Conservation (phyloP, 2,329 filamentous ascomycete genomes). For the Colletotrichum tanaceti region DNA sequence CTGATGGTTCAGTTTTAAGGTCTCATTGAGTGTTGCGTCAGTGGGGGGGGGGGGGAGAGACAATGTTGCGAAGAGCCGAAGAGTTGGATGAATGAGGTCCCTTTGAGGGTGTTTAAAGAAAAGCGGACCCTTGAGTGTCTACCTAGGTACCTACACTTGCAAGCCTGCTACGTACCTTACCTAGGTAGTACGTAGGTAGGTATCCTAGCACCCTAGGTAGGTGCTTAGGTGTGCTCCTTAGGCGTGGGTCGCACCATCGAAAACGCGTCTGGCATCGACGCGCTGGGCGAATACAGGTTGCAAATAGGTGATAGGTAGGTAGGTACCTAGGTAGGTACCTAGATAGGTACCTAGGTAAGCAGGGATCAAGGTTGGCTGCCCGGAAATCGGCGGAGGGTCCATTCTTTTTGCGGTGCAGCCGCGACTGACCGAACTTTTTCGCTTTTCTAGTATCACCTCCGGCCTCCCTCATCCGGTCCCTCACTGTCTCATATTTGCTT, state of each 20-base stretch:
- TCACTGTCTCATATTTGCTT: constrained; percentile 25
- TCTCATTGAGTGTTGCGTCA: constrained; percentile 12
- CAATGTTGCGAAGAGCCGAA: constrained; percentile 8
- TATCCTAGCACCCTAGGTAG: too few species aligned
- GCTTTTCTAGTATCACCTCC: not conserved
- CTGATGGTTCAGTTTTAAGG: constrained; percentile 5
- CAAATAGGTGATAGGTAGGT: too few species aligned
- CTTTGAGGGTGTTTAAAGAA: constrained; percentile 14
- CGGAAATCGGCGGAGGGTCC: constrained; percentile 24
- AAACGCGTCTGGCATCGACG: constrained; percentile 37
- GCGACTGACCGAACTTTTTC: constrained; percentile 35
- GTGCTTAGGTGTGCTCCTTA: not conserved
- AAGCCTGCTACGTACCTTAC: too few species aligned
- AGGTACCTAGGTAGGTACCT: too few species aligned
- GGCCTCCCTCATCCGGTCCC: constrained; percentile 7
- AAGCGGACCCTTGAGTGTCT: constrained; percentile 10
- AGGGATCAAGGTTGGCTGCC: constrained; percentile 24
- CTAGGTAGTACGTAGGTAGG: too few species aligned
- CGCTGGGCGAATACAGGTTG: constrained; percentile 23
- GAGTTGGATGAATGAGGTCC: constrained; percentile 4
- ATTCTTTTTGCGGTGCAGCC: constrained; percentile 24
- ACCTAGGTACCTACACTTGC: too few species aligned
- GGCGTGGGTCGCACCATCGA: constrained; percentile 17
- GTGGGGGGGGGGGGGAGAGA: not conserved
- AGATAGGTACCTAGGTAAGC: too few species aligned